Conservation (phyloP, 805 yeast genomes). For the Candida sphagnicola region DNA sequence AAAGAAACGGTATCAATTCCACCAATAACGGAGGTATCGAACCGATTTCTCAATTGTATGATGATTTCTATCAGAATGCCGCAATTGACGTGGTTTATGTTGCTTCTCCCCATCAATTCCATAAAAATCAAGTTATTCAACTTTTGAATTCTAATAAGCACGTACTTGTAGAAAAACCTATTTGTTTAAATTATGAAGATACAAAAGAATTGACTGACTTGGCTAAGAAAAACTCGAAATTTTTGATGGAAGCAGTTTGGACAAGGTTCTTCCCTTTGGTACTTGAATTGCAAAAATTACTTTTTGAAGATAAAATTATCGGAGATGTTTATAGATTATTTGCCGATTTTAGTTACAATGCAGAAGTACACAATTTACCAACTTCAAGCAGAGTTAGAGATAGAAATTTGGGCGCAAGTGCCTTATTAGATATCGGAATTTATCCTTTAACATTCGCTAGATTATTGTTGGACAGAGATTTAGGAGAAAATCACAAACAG, state of each 20-base stretch:
- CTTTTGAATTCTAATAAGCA: conserved; percentile 45
- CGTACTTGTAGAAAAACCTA: conserved; percentile 54
- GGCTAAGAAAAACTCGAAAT: conserved; percentile 41
- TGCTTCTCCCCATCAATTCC: conserved; percentile 53
- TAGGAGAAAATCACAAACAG: conserved; percentile 25
- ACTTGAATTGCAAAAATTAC: conserved; percentile 21
- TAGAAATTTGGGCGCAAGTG: conserved; percentile 51
- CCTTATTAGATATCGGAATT: conserved; percentile 52
- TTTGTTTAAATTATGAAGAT: conserved; percentile 45
- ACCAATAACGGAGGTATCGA: conserved; percentile 23
- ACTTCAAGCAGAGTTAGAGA: conserved; percentile 35
- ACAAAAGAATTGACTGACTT: conserved; percentile 36
- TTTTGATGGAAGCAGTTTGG: conserved; percentile 61
- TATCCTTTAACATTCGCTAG: conserved; percentile 47
- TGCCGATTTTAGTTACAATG: conserved; percentile 40
- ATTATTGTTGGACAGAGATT: conserved; percentile 30
- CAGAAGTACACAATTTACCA: conserved; percentile 28
- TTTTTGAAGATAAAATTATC: conserved; percentile 38
- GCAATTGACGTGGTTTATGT: conserved; percentile 48
- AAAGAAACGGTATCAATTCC: conserved; percentile 11
- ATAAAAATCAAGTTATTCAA: conserved; percentile 40
- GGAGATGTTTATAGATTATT: conserved; percentile 45
- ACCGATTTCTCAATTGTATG: conserved; percentile 30
- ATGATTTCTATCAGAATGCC: conserved; percentile 39
- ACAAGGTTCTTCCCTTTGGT: conserved; percentile 50